These are phyloP conservation scores for Cornus suecica DNA, from an alignment of 148 eudicot species.

Conservation along the genomic window DNA sequence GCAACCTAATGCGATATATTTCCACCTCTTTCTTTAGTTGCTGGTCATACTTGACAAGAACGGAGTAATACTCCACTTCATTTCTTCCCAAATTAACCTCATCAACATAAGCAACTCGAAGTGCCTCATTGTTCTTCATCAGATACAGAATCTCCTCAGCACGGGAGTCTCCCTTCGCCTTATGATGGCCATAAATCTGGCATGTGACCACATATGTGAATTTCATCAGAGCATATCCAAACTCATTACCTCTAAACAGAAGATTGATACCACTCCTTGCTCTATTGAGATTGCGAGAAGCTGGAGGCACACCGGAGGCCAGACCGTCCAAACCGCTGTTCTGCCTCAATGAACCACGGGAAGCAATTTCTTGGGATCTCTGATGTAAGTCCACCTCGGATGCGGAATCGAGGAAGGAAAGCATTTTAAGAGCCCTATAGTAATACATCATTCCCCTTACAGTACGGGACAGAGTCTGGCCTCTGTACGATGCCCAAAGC, in stretches of 20 bases:
- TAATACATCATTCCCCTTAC: constrained; percentile 98
- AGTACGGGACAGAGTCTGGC: constrained; percentile 93
- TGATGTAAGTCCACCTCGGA: constrained; percentile 74
- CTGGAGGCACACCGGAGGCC: constrained; percentile 22
- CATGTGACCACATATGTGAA: constrained; percentile 87
- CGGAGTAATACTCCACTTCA: constrained; percentile 69
- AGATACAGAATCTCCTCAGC: constrained; percentile 81
- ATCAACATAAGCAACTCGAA: constrained; percentile 94
- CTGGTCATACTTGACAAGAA: constrained; percentile 88
- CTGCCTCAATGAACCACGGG: constrained; percentile 41
- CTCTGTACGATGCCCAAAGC: constrained; percentile 95
- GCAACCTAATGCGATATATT: constrained; percentile 75
- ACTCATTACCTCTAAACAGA: constrained; percentile 66
- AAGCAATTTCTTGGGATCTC: constrained; percentile 52
- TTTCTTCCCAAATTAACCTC: constrained; percentile 60
- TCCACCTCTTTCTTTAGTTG: constrained; percentile 69
- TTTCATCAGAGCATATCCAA: constrained; percentile 79
- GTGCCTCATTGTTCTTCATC: constrained; percentile 91
- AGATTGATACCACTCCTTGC: constrained; percentile 58
- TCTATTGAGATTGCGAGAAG: constrained; percentile 43
- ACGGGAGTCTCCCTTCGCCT: constrained; percentile 58
- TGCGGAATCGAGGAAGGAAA: constrained; percentile 84
- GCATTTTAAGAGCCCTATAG: constrained; percentile 88
- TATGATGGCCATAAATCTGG: constrained; percentile 82
- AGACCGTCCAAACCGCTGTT: constrained; percentile 33